A percentile compares a stretch with the other conserved stretches of the same genome.
phyloP scores from a whole-genome alignment of 495 filamentous ascomycete species.

The Elaphomyces granulatus region DNA sequence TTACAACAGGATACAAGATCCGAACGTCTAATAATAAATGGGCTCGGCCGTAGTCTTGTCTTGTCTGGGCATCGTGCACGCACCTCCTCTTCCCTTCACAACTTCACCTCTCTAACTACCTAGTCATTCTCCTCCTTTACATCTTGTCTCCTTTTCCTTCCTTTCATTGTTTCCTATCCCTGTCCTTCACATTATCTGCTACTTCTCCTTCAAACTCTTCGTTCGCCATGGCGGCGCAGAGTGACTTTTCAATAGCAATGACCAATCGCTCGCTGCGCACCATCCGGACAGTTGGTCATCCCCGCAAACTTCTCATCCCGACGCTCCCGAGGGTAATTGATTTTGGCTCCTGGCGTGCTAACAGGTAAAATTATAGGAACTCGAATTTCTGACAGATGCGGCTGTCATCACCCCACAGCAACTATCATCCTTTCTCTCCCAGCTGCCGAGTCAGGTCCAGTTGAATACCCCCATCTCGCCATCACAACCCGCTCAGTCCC shows the following conservation, averaged over 20 bases:
- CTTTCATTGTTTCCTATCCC: background rate
- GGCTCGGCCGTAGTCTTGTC: too few species aligned
- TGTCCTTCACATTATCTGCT: background rate
- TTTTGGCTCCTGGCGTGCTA: background rate
- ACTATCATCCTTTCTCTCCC: conserved; percentile 52
- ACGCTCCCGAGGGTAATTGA: background rate
- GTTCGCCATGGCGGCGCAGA: conserved; percentile 23
- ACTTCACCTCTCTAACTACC: background rate
- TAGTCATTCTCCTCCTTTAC: background rate
- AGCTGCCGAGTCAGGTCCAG: conserved; percentile 55
- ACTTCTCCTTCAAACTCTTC: too few species aligned
- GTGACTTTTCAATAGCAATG: conserved; percentile 32
- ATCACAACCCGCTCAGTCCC: conserved; percentile 22
- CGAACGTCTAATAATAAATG: too few species aligned
- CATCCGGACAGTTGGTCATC: conserved; percentile 58
- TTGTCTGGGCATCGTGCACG: too few species aligned
- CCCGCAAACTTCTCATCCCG: conserved; percentile 1
- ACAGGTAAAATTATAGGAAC: too few species aligned
- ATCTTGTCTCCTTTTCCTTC: background rate
- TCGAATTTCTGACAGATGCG: conserved; percentile 75
- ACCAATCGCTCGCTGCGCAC: conserved; percentile 72
- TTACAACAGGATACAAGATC: too few species aligned
- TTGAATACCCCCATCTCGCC: conserved; percentile 22
- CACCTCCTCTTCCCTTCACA: background rate
- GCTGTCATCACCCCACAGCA: conserved; percentile 55